Evolutionary conservation across 2,329 filamentous ascomycete genomes (phyloP).

Genomic region (Chalaropsis ovoidea): DNA sequence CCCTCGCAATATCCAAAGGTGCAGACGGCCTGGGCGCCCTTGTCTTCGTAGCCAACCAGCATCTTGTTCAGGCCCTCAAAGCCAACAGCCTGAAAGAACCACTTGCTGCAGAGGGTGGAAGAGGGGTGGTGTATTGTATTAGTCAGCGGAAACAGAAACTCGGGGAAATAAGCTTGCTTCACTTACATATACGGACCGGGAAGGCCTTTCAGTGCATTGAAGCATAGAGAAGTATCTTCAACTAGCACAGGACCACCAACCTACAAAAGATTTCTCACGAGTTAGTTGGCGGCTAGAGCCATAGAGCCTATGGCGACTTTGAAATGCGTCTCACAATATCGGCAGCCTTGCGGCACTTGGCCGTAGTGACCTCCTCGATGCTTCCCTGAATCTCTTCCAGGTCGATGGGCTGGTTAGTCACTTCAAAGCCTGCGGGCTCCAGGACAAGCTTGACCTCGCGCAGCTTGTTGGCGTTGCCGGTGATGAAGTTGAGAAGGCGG

Average conservation of each 20-base stretch:
- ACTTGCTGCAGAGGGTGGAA: constrained; percentile 56
- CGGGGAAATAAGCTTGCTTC: background rate
- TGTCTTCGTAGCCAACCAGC: constrained; percentile 78
- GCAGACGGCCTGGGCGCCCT: constrained; percentile 84
- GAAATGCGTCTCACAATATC: constrained; percentile 48
- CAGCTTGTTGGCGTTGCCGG: constrained; percentile 90
- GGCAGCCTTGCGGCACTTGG: constrained; percentile 78
- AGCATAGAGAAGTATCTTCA: constrained; percentile 92
- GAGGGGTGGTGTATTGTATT: too few species aligned
- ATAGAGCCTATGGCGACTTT: background rate
- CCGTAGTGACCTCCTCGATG: constrained; percentile 79
- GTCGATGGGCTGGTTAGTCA: constrained; percentile 67
- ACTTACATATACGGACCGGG: constrained; percentile 91
- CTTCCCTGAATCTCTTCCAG: constrained; percentile 84
- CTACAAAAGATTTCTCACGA: constrained; percentile 36
- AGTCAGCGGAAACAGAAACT: background rate
- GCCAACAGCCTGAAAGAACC: constrained; percentile 77
- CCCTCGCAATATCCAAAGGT: constrained; percentile 89
- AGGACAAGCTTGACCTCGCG: constrained; percentile 82
- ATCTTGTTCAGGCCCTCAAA: constrained; percentile 82
- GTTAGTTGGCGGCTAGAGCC: background rate
- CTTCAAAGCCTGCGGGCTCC: constrained; percentile 53
- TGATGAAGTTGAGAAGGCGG: constrained; percentile 74
- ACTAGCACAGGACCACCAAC: constrained; percentile 80
- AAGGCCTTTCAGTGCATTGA: constrained; percentile 78